A percentile compares a stretch with the other conserved stretches of the same genome.
phyloP scores from a whole-genome alignment of 441 rosid genomes.

The Pelargonium fulgidum region DNA sequence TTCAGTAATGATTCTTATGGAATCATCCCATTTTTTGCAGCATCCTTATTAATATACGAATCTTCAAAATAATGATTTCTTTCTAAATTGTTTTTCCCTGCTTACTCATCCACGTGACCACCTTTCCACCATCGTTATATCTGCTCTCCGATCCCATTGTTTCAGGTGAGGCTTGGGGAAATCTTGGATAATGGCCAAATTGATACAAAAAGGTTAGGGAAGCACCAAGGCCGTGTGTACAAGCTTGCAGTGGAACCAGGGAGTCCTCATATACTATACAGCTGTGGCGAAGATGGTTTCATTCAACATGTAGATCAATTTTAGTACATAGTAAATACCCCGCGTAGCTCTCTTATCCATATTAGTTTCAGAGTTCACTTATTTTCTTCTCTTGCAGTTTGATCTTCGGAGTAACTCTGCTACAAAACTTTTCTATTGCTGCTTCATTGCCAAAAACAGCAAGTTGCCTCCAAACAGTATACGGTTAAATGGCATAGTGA shows the following conservation, averaged over 20 bases:
- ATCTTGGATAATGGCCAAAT: conserved; percentile 44
- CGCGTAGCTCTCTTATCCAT: background rate
- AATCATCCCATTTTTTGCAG: background rate
- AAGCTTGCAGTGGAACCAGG: conserved; percentile 69
- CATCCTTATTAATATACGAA: background rate
- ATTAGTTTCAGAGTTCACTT: conserved; percentile 15
- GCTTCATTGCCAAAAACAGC: conserved; percentile 34
- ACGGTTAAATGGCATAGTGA: conserved; percentile 43
- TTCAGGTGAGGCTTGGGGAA: conserved; percentile 60
- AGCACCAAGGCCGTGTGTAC: conserved; percentile 48
- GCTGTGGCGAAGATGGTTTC: conserved; percentile 72
- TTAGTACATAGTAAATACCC: conserved; percentile 6
- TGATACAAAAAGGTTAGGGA: conserved; percentile 45
- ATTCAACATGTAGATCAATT: conserved; percentile 57
- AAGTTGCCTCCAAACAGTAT: conserved; percentile 35
- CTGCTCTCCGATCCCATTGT: background rate
- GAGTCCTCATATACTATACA: conserved; percentile 56
- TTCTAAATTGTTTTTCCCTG: background rate
- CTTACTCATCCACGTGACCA: background rate
- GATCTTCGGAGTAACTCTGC: conserved; percentile 48
- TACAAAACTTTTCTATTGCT: conserved; percentile 44
- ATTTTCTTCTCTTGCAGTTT: conserved; percentile 36
- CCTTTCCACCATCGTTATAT: background rate
- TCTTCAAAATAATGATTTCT: background rate
- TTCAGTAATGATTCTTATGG: background rate